A percentile compares a stretch with the other conserved stretches of the same genome.
Conservation (phyloP, 352 stramenopile species). For the Pythium sp. region DNA sequence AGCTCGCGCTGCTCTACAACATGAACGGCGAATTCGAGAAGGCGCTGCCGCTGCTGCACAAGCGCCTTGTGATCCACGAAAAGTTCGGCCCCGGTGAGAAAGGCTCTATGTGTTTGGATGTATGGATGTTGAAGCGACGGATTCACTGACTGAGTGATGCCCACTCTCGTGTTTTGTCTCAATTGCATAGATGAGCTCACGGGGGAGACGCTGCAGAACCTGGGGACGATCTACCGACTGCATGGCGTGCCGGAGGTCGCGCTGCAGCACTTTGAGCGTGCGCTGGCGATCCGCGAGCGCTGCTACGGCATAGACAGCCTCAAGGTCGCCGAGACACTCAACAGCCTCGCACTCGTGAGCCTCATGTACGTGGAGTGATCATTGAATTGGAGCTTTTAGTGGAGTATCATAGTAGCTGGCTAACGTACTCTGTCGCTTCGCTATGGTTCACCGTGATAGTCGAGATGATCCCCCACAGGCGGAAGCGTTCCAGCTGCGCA, state of each 20-base stretch:
- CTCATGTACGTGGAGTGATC: slow-evolving; percentile 30
- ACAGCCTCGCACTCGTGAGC: slow-evolving; percentile 61
- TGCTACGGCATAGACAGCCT: slow-evolving; percentile 53
- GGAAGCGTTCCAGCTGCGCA: slow-evolving; percentile 52
- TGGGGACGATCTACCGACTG: slow-evolving; percentile 71
- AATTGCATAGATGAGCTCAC: slow-evolving; percentile 38
- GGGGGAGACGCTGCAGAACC: slow-evolving; percentile 59
- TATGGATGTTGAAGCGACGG: neutral
- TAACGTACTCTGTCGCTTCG: neutral
- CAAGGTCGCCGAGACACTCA: slow-evolving; percentile 79
- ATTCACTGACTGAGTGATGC: neutral
- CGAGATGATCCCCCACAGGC: slow-evolving; percentile 36
- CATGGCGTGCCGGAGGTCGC: slow-evolving; percentile 47
- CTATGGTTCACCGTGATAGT: slow-evolving; percentile 12
- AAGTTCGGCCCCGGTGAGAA: slow-evolving; percentile 53
- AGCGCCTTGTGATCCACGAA: slow-evolving; percentile 80
- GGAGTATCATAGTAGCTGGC: neutral
- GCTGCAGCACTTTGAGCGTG: slow-evolving; percentile 56
- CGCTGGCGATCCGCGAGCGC: slow-evolving; percentile 38
- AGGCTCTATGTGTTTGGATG: slow-evolving; percentile 13
- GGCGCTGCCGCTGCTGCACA: slow-evolving; percentile 65
- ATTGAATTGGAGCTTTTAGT: neutral
- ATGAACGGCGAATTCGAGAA: slow-evolving; percentile 68
- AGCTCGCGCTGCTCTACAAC: slow-evolving; percentile 64
- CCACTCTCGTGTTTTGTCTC: neutral